Conservation (phyloP, 179 eudicot genomes). For the Carnegiea gigantea region DNA sequence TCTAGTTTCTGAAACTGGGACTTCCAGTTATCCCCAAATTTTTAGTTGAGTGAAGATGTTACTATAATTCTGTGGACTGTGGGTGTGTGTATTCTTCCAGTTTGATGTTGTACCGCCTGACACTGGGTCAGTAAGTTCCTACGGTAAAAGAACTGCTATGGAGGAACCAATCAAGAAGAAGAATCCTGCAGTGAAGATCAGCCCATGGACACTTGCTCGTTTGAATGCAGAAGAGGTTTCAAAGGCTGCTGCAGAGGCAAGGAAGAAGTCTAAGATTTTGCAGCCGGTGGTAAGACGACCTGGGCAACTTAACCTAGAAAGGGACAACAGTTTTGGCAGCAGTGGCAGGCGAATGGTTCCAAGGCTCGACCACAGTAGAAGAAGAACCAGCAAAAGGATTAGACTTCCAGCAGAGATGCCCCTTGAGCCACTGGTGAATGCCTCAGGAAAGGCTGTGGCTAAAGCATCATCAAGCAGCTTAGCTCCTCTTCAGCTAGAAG, state of each 20-base stretch:
- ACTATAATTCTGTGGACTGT: background rate
- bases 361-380: constrained; percentile 51
- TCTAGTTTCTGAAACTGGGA: background rate
- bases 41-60: background rate
- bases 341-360: constrained; percentile 47
- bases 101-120: constrained; percentile 95
- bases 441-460: constrained; percentile 34
- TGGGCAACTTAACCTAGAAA: constrained; percentile 38
- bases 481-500: constrained; percentile 77
- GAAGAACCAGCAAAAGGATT: constrained; percentile 62
- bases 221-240: constrained; percentile 90
- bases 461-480: constrained; percentile 41
- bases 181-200: constrained; percentile 81
- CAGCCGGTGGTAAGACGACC: constrained; percentile 65
- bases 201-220: constrained; percentile 96
- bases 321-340: constrained; percentile 60
- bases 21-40: background rate
- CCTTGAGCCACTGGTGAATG: constrained; percentile 39
- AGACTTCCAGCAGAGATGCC: constrained; percentile 56
- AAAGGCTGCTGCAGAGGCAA: constrained; percentile 91
- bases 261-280: constrained; percentile 85
- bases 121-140: constrained; percentile 81
- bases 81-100: constrained; percentile 38
- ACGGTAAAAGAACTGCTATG: constrained; percentile 52
- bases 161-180: constrained; percentile 80